These are phyloP conservation scores for Tillandsia fasciculata DNA, from an alignment of 176 grass and related monocot species.

Conservation along the genomic window DNA sequence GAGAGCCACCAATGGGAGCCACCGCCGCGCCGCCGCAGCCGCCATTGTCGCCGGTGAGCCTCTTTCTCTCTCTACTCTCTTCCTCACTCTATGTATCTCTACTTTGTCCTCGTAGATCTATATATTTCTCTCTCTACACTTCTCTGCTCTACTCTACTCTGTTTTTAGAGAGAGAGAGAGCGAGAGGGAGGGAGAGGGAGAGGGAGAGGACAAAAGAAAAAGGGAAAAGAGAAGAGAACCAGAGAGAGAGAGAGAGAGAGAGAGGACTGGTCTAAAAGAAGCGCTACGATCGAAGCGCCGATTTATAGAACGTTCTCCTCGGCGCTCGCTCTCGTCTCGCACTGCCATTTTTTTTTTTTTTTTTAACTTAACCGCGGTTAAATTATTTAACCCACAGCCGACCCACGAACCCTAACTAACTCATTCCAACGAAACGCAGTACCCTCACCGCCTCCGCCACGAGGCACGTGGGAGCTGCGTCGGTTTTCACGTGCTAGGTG, in stretches of 20 bases:
- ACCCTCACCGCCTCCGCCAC: background rate
- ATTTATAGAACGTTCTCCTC: slow-evolving; percentile 7
- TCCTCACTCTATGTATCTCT: background rate
- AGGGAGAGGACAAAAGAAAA: background rate
- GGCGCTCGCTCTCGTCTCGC: background rate
- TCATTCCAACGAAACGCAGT: slow-evolving; percentile 1
- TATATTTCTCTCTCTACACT: background rate
- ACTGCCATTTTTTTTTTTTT: background rate
- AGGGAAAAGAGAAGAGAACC: background rate
- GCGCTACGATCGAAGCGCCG: background rate
- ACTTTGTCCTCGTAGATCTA: slow-evolving; percentile 5
- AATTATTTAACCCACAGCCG: background rate
- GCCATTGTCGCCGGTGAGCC: background rate
- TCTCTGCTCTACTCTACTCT: background rate
- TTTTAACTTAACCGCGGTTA: slow-evolving; percentile 14
- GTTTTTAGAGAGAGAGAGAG: background rate
- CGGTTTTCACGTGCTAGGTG: background rate
- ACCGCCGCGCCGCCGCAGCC: background rate
- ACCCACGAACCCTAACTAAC: background rate
- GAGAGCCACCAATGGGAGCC: slow-evolving; percentile 5
- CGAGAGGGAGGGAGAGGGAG: background rate
- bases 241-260: too few species aligned
- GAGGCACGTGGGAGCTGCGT: background rate
- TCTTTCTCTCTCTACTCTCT: background rate
- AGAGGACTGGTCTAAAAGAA: background rate